These are phyloP conservation scores for Patellifolia procumbens DNA, from an alignment of 179 eudicot species.

Conservation along the genomic window DNA sequence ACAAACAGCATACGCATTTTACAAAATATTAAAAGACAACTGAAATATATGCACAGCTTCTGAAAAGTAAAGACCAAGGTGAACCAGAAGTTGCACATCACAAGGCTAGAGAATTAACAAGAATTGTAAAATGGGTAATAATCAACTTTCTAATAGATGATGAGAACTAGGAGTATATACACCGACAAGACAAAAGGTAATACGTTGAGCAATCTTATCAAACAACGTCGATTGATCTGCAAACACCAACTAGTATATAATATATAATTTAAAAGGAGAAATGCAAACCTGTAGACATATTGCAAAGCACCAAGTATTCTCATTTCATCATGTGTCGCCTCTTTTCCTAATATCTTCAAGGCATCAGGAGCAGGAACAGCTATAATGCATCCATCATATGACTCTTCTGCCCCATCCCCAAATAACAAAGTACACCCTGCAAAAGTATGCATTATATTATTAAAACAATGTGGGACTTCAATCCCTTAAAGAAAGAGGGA, in stretches of 20 bases:
- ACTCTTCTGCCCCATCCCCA: slow-evolving; percentile 59
- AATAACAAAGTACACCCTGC: slow-evolving; percentile 64
- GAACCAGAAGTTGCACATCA: not conserved
- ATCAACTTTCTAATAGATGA: not conserved
- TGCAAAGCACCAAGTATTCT: slow-evolving; percentile 89
- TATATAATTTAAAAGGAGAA: not conserved
- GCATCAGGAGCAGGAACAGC: slow-evolving; percentile 88
- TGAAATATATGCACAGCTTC: not conserved
- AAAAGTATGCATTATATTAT: not conserved
- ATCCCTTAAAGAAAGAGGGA: not conserved
- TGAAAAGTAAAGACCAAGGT: not conserved
- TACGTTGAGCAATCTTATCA: not conserved
- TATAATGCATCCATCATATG: slow-evolving; percentile 63
- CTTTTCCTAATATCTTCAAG: slow-evolving; percentile 61
- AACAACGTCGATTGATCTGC: not conserved
- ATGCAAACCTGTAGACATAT: slow-evolving; percentile 65
- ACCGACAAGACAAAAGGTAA: not conserved
- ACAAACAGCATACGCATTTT: not conserved
- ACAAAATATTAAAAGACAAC: not conserved
- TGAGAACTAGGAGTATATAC: not conserved
- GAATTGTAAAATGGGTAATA: not conserved
- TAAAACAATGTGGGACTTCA: not conserved
- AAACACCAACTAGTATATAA: not conserved
- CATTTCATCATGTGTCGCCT: slow-evolving; percentile 71
- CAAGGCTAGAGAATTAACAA: not conserved